These are phyloP conservation scores for Evernia prunastri DNA, from an alignment of 495 filamentous ascomycete species.

Conservation along the genomic window DNA sequence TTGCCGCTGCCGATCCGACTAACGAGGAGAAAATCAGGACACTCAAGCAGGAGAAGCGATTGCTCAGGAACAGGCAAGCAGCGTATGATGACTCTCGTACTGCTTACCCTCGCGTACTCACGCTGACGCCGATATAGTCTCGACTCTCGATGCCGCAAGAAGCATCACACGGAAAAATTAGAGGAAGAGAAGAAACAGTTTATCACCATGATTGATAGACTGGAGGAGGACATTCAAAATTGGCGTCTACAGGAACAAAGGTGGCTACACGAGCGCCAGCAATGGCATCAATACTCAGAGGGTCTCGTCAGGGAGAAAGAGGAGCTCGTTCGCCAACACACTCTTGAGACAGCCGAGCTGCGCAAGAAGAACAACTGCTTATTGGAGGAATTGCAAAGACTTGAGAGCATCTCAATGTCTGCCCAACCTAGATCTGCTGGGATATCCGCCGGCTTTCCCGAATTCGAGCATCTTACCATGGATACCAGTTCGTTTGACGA, in stretches of 20 bases:
- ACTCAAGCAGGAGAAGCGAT: conserved; percentile 94
- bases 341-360: conserved; percentile 87
- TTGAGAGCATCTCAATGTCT: conserved; percentile 61
- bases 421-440: conserved; percentile 50
- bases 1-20: conserved; percentile 60
- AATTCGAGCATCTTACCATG: conserved; percentile 80
- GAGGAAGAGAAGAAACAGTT: conserved; percentile 95
- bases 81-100: conserved; percentile 57
- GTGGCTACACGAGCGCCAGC: conserved; percentile 61
- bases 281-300: conserved; percentile 68
- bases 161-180: conserved; percentile 94
- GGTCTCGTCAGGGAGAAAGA: conserved; percentile 80
- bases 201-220: conserved; percentile 60
- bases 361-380: conserved; percentile 92
- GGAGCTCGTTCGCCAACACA: conserved; percentile 81
- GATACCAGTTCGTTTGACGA: conserved; percentile 68
- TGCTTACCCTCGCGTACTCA: conserved; percentile 4
- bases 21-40: conserved; percentile 97
- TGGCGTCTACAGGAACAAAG: conserved; percentile 51
- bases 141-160: conserved; percentile 96
- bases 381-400: conserved; percentile 73
- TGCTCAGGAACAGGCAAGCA: conserved; percentile 91
- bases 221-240: conserved; percentile 69
- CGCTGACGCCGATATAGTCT: conserved; percentile 54
- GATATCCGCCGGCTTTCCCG: conserved; percentile 62